A percentile compares a stretch with the other conserved stretches of the same genome.
These are phyloP conservation scores for Conidiobolus incongruus DNA, from an alignment of 371 early-diverging fungal species.

Conservation along the genomic window DNA sequence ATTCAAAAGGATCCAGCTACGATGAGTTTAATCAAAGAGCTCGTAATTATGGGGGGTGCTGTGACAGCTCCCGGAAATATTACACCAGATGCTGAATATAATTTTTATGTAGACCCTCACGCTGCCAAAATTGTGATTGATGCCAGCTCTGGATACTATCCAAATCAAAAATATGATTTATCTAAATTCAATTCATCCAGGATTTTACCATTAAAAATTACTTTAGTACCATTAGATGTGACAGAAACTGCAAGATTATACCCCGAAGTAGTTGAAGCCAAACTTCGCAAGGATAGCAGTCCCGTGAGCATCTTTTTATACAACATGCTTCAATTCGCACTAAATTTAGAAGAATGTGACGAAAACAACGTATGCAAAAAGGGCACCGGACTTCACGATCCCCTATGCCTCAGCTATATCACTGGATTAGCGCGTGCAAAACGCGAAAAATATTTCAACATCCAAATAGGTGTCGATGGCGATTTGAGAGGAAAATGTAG, in stretches of 20 bases:
- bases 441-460: too few species aligned
- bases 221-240: slow-evolving; percentile 19
- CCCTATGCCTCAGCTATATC: too few species aligned
- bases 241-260: background rate
- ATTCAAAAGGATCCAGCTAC: slow-evolving; percentile 19
- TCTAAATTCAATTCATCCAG: slow-evolving; percentile 4
- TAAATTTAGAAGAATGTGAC: too few species aligned
- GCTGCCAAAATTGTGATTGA: slow-evolving; percentile 19
- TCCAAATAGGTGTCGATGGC: too few species aligned
- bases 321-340: too few species aligned
- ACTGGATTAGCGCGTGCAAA: too few species aligned
- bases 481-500: too few species aligned
- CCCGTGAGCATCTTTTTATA: background rate
- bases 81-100: slow-evolving; percentile 25
- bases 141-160: slow-evolving; percentile 14
- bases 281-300: background rate
- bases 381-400: too few species aligned
- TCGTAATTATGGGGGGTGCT: slow-evolving; percentile 23
- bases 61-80: slow-evolving; percentile 15
- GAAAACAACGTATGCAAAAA: too few species aligned
- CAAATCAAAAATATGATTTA: slow-evolving; percentile 6
- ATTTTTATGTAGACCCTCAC: slow-evolving; percentile 23
- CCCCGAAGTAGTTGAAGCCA: background rate
- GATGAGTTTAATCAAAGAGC: slow-evolving; percentile 17
- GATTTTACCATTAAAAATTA: slow-evolving; percentile 13